A percentile compares a stretch with the other conserved stretches of the same genome.
Conservation (phyloP, 2,329 filamentous ascomycete genomes). For the Trichoderma guizhouense region DNA sequence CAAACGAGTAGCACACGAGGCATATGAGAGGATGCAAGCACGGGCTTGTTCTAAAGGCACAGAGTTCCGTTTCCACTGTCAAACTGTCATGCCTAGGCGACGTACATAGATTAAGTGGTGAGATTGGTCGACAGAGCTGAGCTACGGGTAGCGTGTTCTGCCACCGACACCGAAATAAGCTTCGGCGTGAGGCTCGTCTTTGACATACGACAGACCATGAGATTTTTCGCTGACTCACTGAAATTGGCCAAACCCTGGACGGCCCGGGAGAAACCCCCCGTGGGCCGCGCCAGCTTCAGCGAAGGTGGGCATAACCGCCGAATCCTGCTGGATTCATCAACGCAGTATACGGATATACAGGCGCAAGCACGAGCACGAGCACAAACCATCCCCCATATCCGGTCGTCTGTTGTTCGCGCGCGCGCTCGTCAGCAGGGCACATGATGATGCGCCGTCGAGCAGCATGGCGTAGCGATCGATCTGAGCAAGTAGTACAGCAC, state of each 20-base stretch:
- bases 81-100: background rate
- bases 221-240: background rate
- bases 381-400: background rate
- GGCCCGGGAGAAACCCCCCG: background rate
- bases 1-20: background rate
- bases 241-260: background rate
- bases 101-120: background rate
- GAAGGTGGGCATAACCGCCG: background rate
- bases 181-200: conserved; percentile 1
- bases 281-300: background rate
- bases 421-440: background rate
- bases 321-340: conserved; percentile 6
- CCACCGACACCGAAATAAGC: background rate
- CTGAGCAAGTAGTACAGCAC: background rate
- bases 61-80: background rate
- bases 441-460: background rate
- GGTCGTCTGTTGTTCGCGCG: background rate
- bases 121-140: background rate
- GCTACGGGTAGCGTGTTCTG: background rate
- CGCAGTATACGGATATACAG: background rate
- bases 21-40: background rate
- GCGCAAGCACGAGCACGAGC: background rate
- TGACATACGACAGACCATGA: conserved; percentile 3
- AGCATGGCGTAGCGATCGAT: conserved; percentile 12
- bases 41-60: background rate